These are phyloP conservation scores for Lipomyces anomalus DNA, from an alignment of 805 yeast species.

Conservation along the genomic window DNA sequence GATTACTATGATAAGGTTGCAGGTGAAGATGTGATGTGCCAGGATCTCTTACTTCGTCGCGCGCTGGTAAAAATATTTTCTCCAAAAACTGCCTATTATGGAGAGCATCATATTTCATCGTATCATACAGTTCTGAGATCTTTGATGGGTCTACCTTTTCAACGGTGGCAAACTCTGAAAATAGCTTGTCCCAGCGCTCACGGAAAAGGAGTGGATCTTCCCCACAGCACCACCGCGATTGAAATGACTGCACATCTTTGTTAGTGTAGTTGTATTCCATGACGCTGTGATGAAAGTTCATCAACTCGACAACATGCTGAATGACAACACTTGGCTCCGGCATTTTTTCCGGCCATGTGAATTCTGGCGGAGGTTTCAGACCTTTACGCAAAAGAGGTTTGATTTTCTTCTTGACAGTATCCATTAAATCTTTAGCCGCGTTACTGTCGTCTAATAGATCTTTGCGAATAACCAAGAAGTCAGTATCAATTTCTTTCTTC, in stretches of 20 bases:
- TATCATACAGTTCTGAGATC: constrained; percentile 92
- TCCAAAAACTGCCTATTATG: constrained; percentile 88
- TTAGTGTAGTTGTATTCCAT: constrained; percentile 74
- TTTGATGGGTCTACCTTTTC: constrained; percentile 98
- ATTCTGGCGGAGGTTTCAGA: constrained; percentile 93
- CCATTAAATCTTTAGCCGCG: constrained; percentile 98
- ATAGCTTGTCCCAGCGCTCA: constrained; percentile 96
- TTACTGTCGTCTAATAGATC: constrained; percentile 92
- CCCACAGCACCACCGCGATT: constrained; percentile 89
- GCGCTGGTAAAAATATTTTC: constrained; percentile 64
- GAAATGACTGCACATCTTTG: constrained; percentile 62
- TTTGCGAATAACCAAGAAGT: constrained; percentile 74
- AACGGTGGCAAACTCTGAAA: constrained; percentile 82
- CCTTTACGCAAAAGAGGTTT: constrained; percentile 94
- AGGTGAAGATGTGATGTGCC: background rate
- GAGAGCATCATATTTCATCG: constrained; percentile 96
- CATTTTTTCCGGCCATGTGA: constrained; percentile 98
- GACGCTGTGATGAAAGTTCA: constrained; percentile 82
- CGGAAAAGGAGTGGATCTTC: constrained; percentile 86
- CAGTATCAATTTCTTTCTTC: constrained; percentile 65
- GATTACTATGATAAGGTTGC: background rate
- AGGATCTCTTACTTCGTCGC: constrained; percentile 11
- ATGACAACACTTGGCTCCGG: constrained; percentile 95
- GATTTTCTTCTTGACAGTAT: constrained; percentile 91
- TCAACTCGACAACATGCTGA: constrained; percentile 86